phyloP scores from a whole-genome alignment of 2,329 filamentous ascomycete species.

The Alternaria viburni region DNA sequence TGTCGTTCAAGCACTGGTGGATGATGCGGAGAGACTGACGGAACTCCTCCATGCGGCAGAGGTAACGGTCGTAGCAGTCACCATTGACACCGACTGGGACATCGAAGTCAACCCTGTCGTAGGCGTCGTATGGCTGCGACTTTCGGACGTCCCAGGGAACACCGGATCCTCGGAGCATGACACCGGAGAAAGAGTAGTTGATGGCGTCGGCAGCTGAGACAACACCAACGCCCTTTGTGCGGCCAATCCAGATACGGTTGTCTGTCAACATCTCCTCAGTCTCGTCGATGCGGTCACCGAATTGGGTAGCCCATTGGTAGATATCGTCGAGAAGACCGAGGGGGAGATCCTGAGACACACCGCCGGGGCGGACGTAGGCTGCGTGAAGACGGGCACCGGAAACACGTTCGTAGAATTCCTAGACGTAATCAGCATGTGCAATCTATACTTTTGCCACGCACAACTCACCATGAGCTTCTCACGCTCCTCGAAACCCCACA shows the following conservation, averaged over 20 bases:
- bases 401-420: constrained; percentile 99
- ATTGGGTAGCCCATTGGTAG: constrained; percentile 99
- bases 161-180: constrained; percentile 97
- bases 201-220: constrained; percentile 92
- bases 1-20: constrained; percentile 98
- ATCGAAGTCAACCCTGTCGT: constrained; percentile 97
- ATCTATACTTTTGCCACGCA: background rate
- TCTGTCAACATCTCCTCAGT: constrained; percentile 98
- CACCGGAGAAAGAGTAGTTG: constrained; percentile 94
- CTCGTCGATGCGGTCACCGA: constrained; percentile 97
- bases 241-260: constrained; percentile 98
- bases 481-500: constrained; percentile 99
- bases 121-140: constrained; percentile 95
- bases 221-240: constrained; percentile 89
- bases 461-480: constrained; percentile 93
- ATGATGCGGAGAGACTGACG: constrained; percentile 97
- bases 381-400: constrained; percentile 97
- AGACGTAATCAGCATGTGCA: constrained; percentile 11
- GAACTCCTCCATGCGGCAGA: constrained; percentile 99
- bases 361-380: constrained; percentile 94
- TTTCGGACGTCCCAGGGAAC: constrained; percentile 97
- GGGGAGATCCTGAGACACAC: constrained; percentile 94
- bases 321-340: constrained; percentile 96
- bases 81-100: constrained; percentile 95
- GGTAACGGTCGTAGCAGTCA: constrained; percentile 98